These are phyloP conservation scores for Martiniozyma asiatica DNA, from an alignment of 1,139 yeast genomes.

Conservation along the genomic window DNA sequence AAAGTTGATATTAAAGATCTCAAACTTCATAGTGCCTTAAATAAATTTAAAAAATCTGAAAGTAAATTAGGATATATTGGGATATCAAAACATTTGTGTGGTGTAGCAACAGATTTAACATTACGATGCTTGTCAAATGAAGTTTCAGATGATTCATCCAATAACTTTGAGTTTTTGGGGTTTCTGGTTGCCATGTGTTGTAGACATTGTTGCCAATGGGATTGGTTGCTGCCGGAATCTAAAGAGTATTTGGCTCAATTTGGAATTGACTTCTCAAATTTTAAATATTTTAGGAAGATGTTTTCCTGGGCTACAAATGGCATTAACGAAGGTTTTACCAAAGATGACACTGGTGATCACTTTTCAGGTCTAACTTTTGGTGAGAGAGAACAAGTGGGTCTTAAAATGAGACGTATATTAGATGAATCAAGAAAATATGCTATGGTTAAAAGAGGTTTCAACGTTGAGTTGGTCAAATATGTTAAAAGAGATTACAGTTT, in stretches of 20 bases:
- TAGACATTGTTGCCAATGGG: slow-evolving; percentile 64
- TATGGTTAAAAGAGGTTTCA: slow-evolving; percentile 27
- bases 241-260: slow-evolving; percentile 23
- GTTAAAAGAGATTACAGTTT: slow-evolving; percentile 45
- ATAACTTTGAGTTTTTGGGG: slow-evolving; percentile 29
- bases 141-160: slow-evolving; percentile 2
- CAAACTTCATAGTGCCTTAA: slow-evolving; percentile 35
- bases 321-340: slow-evolving; percentile 27
- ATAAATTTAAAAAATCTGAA: slow-evolving; percentile 13
- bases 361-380: slow-evolving; percentile 29
- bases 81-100: slow-evolving; percentile 82
- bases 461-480: slow-evolving; percentile 46
- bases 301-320: slow-evolving; percentile 89
- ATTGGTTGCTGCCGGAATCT: slow-evolving; percentile 41
- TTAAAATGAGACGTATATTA: slow-evolving; percentile 54
- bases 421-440: slow-evolving; percentile 49
- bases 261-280: slow-evolving; percentile 27
- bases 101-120: slow-evolving; percentile 86
- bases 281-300: slow-evolving; percentile 45
- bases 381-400: slow-evolving; percentile 49
- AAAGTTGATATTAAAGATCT: slow-evolving; percentile 75
- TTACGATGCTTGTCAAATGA: slow-evolving; percentile 47
- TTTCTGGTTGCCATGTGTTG: slow-evolving; percentile 88
- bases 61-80: slow-evolving; percentile 32
- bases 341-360: slow-evolving; percentile 28